Evolutionary conservation across 2,329 filamentous ascomycete species (phyloP).

Genomic region (Meredithiella fracta): DNA sequence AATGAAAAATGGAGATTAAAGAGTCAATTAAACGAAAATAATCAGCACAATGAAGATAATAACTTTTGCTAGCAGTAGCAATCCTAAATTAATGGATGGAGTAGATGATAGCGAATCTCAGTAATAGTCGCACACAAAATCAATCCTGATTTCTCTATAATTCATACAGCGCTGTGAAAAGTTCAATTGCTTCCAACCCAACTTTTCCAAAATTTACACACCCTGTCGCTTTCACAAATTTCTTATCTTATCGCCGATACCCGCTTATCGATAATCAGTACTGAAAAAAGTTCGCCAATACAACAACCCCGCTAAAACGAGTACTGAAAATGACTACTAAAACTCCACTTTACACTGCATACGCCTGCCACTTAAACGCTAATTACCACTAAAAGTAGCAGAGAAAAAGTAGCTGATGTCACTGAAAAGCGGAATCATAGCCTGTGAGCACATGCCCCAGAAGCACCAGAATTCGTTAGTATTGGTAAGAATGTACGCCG

Average conservation of each 20-base stretch:
- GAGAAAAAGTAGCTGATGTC: neutral
- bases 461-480: neutral
- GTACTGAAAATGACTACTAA: conserved; percentile 3
- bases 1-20: neutral
- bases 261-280: conserved; percentile 14
- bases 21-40: neutral
- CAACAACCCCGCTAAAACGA: conserved; percentile 13
- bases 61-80: neutral
- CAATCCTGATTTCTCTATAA: neutral
- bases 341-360: conserved; percentile 5
- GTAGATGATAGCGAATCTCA: neutral
- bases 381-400: neutral
- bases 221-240: neutral
- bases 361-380: conserved; percentile 2
- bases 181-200: neutral
- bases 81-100: neutral
- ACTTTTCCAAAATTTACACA: conserved; percentile 6
- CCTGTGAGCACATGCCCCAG: neutral
- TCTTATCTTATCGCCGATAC: conserved; percentile 1
- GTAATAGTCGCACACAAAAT: neutral
- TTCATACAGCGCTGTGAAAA: neutral
- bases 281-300: conserved; percentile 17
- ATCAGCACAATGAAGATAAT: neutral
- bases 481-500: neutral
- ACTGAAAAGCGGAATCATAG: neutral